A percentile compares a stretch with the other conserved stretches of the same genome.
phyloP scores from a whole-genome alignment of 176 grass and related monocot species.

The Musa beccarii region DNA sequence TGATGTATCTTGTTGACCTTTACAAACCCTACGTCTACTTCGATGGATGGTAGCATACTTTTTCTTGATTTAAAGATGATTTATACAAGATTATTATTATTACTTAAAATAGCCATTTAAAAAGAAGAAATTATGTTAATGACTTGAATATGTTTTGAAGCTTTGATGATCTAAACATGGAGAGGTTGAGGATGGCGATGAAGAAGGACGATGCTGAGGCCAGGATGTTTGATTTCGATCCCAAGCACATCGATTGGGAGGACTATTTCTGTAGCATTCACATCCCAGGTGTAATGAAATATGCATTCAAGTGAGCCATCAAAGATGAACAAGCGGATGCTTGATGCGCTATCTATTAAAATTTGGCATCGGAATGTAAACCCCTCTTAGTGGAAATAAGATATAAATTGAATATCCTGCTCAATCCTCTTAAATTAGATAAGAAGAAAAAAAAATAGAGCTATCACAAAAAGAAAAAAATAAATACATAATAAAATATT shows the following conservation, averaged over 20 bases:
- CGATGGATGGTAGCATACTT: slow-evolving; percentile 31
- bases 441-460: too few species aligned
- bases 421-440: too few species aligned
- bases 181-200: slow-evolving; percentile 21
- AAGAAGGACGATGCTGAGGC: not conserved
- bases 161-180: slow-evolving; percentile 33
- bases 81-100: not conserved
- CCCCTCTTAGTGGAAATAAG: too few species aligned
- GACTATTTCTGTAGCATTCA: slow-evolving; percentile 24
- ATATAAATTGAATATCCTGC: too few species aligned
- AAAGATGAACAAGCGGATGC: too few species aligned
- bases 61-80: slow-evolving; percentile 1
- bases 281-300: slow-evolving; percentile 24
- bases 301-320: slow-evolving; percentile 17
- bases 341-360: too few species aligned
- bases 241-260: slow-evolving; percentile 25
- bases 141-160: slow-evolving; percentile 15
- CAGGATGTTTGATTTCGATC: slow-evolving; percentile 22
- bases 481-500: too few species aligned
- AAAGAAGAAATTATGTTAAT: too few species aligned
- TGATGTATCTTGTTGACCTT: slow-evolving; percentile 56
- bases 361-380: too few species aligned
- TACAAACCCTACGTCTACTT: slow-evolving; percentile 56
- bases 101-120: too few species aligned
- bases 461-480: too few species aligned